phyloP scores from a whole-genome alignment of 2,329 filamentous ascomycete genomes.

The Epicoccum sorghinum region DNA sequence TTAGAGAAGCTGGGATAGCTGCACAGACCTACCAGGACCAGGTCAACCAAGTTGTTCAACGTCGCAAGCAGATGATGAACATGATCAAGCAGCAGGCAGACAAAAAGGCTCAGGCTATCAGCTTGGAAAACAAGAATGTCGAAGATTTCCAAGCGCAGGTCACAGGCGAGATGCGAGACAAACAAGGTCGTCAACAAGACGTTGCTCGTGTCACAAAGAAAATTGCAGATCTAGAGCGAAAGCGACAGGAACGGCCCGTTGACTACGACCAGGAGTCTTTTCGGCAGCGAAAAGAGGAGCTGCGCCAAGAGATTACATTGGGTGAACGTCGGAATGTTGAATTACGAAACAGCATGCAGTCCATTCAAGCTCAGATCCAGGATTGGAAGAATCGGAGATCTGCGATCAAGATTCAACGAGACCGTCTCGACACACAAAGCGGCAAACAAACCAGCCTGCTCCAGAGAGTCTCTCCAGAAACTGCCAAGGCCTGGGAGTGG shows the following conservation, averaged over 20 bases:
- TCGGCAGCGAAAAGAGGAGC: conserved; percentile 73
- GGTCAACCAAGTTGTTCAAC: conserved; percentile 62
- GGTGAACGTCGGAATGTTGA: conserved; percentile 52
- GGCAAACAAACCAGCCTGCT: conserved; percentile 63
- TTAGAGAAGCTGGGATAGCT: conserved; percentile 68
- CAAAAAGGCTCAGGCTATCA: conserved; percentile 44
- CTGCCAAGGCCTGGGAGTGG: conserved; percentile 79
- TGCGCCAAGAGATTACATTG: conserved; percentile 57
- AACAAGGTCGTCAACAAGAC: conserved; percentile 46
- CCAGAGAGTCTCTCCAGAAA: conserved; percentile 64
- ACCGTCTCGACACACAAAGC: conserved; percentile 44
- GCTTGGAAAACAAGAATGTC: conserved; percentile 43
- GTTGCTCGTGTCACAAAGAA: conserved; percentile 47
- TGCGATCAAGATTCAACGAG: conserved; percentile 17
- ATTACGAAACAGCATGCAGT: conserved; percentile 49
- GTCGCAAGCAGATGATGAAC: conserved; percentile 62
- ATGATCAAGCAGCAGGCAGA: conserved; percentile 61
- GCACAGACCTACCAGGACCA: conserved; percentile 71
- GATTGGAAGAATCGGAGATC: conserved; percentile 39
- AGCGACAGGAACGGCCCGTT: conserved; percentile 65
- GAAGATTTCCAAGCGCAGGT: conserved; percentile 53
- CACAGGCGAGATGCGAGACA: conserved; percentile 50
- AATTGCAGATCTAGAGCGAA: conserved; percentile 68
- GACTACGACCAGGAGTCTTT: conserved; percentile 73
- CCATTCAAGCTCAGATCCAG: conserved; percentile 10